Conservation (phyloP, 148 eudicot genomes). For the Simmondsia chinensis region DNA sequence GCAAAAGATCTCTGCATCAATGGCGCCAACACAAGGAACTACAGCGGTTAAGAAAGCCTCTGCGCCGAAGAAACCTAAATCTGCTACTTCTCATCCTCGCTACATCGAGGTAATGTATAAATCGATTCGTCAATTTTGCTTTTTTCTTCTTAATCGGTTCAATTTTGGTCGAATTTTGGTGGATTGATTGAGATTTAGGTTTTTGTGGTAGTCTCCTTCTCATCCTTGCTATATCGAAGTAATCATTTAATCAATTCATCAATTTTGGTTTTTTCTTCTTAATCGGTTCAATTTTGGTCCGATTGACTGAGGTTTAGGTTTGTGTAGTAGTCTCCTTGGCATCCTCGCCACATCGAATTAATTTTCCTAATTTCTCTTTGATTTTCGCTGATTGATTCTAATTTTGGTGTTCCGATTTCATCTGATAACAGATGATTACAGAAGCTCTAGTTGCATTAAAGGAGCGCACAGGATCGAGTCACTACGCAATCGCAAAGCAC, state of each 20-base stretch:
- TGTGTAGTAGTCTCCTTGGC: not conserved
- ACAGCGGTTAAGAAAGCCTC: constrained; percentile 20
- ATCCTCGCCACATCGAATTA: too few relatives aligned
- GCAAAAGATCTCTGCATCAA: constrained; percentile 2
- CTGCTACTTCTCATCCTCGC: constrained; percentile 15
- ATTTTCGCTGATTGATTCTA: not conserved
- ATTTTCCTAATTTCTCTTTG: not conserved
- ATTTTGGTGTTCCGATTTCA: too few relatives aligned
- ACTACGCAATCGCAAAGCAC: constrained; percentile 63
- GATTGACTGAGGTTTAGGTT: not conserved
- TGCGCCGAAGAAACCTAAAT: constrained; percentile 23
- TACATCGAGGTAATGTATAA: constrained; percentile 7
- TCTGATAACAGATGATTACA: constrained; percentile 47
- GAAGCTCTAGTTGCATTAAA: constrained; percentile 61
- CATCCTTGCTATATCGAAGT: constrained; percentile 43
- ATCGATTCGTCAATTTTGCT: not conserved
- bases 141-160: too few relatives aligned
- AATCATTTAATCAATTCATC: not conserved
- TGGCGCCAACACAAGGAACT: constrained; percentile 10
- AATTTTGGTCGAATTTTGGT: too few relatives aligned
- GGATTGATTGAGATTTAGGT: not conserved
- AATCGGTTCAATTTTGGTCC: not conserved
- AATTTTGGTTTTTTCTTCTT: not conserved
- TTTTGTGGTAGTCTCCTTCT: constrained; percentile 3
- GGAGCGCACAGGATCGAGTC: constrained; percentile 81